These are phyloP conservation scores for Oehlia diaphana DNA, from an alignment of 192 early-diverging fungal species.

Conservation along the genomic window DNA sequence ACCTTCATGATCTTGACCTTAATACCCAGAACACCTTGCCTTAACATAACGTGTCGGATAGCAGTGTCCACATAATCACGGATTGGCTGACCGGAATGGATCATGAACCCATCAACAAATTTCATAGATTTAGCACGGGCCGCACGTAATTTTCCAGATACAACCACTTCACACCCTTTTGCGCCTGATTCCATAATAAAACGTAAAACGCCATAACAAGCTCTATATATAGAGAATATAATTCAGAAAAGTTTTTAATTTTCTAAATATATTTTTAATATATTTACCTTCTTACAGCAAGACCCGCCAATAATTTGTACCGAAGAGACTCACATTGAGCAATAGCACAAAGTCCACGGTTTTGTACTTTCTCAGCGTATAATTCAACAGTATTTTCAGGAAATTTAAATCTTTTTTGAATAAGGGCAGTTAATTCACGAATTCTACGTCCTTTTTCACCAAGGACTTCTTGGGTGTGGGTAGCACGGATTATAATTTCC, in stretches of 20 bases:
- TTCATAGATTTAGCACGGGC: constrained; percentile 99
- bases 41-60: constrained; percentile 95
- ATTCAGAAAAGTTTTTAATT: background rate
- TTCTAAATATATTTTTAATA: background rate
- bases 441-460: constrained; percentile 99
- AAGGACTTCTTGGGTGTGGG: constrained; percentile 96
- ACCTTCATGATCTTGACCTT: constrained; percentile 99
- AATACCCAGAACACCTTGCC: constrained; percentile 99
- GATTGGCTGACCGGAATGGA: constrained; percentile 99
- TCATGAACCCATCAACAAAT: constrained; percentile 99
- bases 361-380: constrained; percentile 96
- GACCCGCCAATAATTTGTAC: constrained; percentile 96
- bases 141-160: constrained; percentile 99
- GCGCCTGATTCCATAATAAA: constrained; percentile 99
- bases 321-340: constrained; percentile 98
- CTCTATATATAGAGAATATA: constrained; percentile 45
- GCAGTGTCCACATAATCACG: constrained; percentile 94
- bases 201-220: constrained; percentile 97
- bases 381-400: constrained; percentile 97
- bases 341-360: constrained; percentile 97
- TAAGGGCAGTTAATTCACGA: constrained; percentile 94
- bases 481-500: constrained; percentile 99
- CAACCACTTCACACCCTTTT: constrained; percentile 99
- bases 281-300: constrained; percentile 83
- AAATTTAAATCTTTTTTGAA: constrained; percentile 99